Conservation (phyloP, 75 land plant species). For the Selaginella tamariscina region DNA sequence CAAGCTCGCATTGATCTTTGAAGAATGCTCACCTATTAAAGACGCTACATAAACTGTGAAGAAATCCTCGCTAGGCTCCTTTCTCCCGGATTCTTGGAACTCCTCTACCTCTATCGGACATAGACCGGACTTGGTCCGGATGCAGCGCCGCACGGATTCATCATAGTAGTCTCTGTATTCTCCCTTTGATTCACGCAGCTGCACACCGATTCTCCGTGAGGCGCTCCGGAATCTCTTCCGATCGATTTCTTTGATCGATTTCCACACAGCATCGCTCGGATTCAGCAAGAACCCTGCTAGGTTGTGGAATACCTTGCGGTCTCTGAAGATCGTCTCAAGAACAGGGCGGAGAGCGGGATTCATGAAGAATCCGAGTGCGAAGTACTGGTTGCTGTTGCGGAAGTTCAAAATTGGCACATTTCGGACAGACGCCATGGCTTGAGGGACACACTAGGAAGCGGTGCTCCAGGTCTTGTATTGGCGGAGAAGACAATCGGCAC, state of each 20-base stretch:
- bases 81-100: background rate
- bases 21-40: conserved; percentile 5
- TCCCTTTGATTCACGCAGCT: conserved; percentile 19
- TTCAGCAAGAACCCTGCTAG: conserved; percentile 14
- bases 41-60: background rate
- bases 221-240: conserved; percentile 1
- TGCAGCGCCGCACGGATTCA: conserved; percentile 16
- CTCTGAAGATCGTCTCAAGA: conserved; percentile 18
- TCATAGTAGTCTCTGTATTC: conserved; percentile 22
- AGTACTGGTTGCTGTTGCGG: conserved; percentile 25
- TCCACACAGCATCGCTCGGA: conserved; percentile 24
- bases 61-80: background rate
- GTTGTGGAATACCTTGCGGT: conserved; percentile 19
- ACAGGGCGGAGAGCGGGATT: conserved; percentile 26
- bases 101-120: conserved; percentile 20
- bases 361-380: conserved; percentile 18
- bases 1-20: conserved; percentile 11
- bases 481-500: background rate
- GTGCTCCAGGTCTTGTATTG: conserved; percentile 8
- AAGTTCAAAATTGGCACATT: conserved; percentile 18
- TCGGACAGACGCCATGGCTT: conserved; percentile 8
- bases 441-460: conserved; percentile 18
- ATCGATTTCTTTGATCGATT: background rate
- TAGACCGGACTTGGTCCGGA: conserved; percentile 15
- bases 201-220: conserved; percentile 15